These are phyloP conservation scores for Diaporthe destruens DNA, from an alignment of 2,329 filamentous ascomycete species.

Conservation along the genomic window DNA sequence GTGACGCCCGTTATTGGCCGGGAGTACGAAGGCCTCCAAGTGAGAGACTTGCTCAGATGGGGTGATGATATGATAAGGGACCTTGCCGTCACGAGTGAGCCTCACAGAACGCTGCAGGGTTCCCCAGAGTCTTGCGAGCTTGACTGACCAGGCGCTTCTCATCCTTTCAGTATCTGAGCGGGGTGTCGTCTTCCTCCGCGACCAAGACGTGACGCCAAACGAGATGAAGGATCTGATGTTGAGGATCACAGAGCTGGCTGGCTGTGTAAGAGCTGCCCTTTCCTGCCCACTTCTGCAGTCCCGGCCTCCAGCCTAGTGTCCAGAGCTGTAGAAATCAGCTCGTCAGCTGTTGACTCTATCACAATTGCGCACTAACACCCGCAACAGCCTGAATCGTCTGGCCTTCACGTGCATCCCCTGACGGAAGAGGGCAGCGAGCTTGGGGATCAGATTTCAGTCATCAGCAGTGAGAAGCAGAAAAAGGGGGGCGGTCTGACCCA, in stretches of 20 bases:
- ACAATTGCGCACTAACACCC: background rate
- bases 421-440: slow-evolving; percentile 65
- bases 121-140: background rate
- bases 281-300: background rate
- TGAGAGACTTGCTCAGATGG: slow-evolving; percentile 47
- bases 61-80: slow-evolving; percentile 51
- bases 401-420: slow-evolving; percentile 67
- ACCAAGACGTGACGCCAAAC: slow-evolving; percentile 59
- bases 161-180: slow-evolving; percentile 56
- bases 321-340: background rate
- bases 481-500: slow-evolving; percentile 66
- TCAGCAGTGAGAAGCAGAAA: slow-evolving; percentile 67
- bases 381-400: slow-evolving; percentile 58
- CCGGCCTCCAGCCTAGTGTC: background rate
- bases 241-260: slow-evolving; percentile 57
- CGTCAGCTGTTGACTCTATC: background rate
- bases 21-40: slow-evolving; percentile 50
- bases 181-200: slow-evolving; percentile 63
- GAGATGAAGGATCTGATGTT: slow-evolving; percentile 61
- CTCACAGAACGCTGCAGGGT: background rate
- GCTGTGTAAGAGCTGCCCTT: slow-evolving; percentile 50
- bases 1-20: slow-evolving; percentile 52
- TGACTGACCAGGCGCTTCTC: slow-evolving; percentile 20
- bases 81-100: slow-evolving; percentile 48
- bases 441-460: slow-evolving; percentile 68